Evolutionary conservation across 2,329 filamentous ascomycete genomes (phyloP), one percentile per base, ranked within the genome.

Genomic region (Alternaria brassicicola): DNA sequence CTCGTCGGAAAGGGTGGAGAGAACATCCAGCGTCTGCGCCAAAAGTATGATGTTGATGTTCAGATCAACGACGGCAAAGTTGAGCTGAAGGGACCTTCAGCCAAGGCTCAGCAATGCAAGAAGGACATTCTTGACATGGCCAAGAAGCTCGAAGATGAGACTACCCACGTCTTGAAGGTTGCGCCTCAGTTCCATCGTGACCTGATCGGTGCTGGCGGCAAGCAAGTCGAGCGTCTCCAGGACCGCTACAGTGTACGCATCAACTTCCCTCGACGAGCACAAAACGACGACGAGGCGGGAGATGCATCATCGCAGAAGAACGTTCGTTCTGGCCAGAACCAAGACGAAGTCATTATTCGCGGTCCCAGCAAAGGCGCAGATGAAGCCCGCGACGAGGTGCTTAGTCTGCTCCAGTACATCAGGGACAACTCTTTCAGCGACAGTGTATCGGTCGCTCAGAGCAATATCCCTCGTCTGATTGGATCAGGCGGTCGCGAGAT

Each of bases 41-140:
- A 90, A 39, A 88, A 89, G 70, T 88, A 88, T 58, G 88, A 90
- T 71, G 88, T 90, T 45, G 87, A 89, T 58, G 89, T 99, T 62
- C 93, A 97, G 78, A 89, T 98, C 36, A 89, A 96, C 66, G 92
- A 97, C 70, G 95, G 95, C 66, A 93, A 93, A 79, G 92, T 98
- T 48, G 92, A 97, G 78, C 87, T 99, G 68, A 97, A 96, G 83
- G 95, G 96, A 25, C 94, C 95, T 48, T 92, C 96, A 80, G 92
- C 92, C 49, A 98, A 98, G 84, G 92, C 93, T 1, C 93, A 97
- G 76, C 87, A 88, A 48, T 92, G 92, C 64, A 95, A 91, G 78
- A 82, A 88, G 36, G 88, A 97, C 72, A 97, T 99, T 67, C 82
- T 88, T 63, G 85, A 88, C 36, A 82, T 97, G 65, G 89, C 86